Percentiles rank a stretch among this genome's conserved stretches.
Conservation (phyloP, 1,284 basidiomycete genomes). For the Macrocybe sp. region DNA sequence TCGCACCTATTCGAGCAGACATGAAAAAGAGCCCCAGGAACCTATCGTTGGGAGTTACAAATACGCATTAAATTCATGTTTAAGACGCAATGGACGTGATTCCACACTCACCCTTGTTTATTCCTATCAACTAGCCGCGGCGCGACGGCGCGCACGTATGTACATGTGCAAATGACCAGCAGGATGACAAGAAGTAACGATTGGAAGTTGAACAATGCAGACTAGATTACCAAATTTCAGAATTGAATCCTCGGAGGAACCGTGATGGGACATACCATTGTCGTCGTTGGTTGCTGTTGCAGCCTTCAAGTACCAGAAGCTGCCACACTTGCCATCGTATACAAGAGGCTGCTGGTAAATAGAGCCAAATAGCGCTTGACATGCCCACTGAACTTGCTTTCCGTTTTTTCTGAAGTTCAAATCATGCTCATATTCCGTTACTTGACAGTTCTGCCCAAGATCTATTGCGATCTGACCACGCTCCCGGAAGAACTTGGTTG, state of each 20-base stretch:
- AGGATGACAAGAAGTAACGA: conserved; percentile 92
- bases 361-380: no score
- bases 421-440: no score
- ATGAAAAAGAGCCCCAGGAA: conserved; percentile 93
- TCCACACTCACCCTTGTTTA: conserved; percentile 77
- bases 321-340: no score
- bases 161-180: conserved; percentile 94
- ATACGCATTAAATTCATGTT: conserved; percentile 1
- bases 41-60: conserved; percentile 32
- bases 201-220: conserved; percentile 97
- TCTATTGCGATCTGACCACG: no score
- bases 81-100: not conserved
- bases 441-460: no score
- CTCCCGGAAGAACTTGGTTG: no score
- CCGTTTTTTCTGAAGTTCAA: no score
- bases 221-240: conserved; percentile 42
- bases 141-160: conserved; percentile 87
- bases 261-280: conserved; percentile 8
- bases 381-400: no score
- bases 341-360: no score
- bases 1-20: conserved; percentile 84
- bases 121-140: conserved; percentile 91
- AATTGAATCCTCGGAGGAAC: not conserved
- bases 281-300: not conserved
- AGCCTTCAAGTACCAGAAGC: not conserved